Conservation (phyloP, 768 basidiomycete species). For the Boletellus ananiceps region DNA sequence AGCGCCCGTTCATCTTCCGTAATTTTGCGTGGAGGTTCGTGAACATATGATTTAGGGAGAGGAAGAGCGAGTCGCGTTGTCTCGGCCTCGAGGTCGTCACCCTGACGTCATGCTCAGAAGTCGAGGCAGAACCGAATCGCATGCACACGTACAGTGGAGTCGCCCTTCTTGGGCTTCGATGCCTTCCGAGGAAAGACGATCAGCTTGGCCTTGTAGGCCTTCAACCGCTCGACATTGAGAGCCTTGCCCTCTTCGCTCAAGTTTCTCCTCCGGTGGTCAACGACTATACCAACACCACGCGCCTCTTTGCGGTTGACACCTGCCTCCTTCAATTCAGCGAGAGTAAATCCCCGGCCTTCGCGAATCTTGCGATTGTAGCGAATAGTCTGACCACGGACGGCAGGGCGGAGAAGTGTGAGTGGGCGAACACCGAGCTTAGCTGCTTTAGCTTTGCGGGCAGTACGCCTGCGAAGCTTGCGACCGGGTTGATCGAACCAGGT, state of each 20-base stretch:
- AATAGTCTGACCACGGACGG: constrained; percentile 92
- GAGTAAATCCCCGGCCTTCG: constrained; percentile 94
- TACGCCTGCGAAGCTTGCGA: constrained; percentile 92
- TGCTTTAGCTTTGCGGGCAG: constrained; percentile 88
- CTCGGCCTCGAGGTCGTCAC: constrained; percentile 73
- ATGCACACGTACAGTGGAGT: constrained; percentile 67
- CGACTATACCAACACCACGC: constrained; percentile 85
- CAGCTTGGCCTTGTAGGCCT: constrained; percentile 87
- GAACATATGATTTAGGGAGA: constrained; percentile 61
- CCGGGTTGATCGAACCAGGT: constrained; percentile 99
- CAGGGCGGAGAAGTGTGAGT: constrained; percentile 87
- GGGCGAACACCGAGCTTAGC: constrained; percentile 89
- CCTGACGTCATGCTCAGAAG: constrained; percentile 40
- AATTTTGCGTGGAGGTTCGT: constrained; percentile 90
- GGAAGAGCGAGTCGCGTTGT: constrained; percentile 66
- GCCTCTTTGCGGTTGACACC: constrained; percentile 94
- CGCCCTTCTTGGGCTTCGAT: constrained; percentile 93
- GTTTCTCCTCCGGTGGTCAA: constrained; percentile 96
- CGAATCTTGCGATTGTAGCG: constrained; percentile 98
- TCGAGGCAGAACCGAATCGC: neutral
- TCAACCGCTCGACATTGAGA: constrained; percentile 89
- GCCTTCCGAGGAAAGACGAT: constrained; percentile 97
- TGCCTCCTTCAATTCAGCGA: constrained; percentile 92
- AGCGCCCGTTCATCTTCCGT: constrained; percentile 85
- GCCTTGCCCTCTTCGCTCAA: constrained; percentile 95